These are phyloP conservation scores for Phytophthora cryptogea DNA, from an alignment of 352 stramenopile genomes.

Conservation along the genomic window DNA sequence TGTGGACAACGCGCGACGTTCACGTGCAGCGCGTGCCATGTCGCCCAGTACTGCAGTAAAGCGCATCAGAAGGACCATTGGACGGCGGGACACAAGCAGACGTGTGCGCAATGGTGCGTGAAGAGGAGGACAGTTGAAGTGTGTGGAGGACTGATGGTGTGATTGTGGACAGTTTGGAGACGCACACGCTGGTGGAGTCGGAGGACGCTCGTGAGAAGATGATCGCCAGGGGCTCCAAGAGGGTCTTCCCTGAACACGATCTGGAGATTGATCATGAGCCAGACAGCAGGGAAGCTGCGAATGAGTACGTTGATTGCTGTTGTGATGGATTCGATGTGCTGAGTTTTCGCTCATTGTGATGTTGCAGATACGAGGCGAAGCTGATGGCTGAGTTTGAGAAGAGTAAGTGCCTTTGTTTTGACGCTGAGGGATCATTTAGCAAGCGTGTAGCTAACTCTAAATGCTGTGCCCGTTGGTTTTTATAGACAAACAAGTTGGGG, in stretches of 20 bases:
- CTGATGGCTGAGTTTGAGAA: constrained; percentile 75
- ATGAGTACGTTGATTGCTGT: constrained; percentile 41
- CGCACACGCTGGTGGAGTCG: constrained; percentile 46
- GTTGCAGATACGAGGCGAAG: constrained; percentile 54
- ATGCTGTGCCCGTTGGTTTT: neutral
- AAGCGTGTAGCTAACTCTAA: neutral
- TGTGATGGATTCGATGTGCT: neutral
- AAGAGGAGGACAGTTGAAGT: neutral
- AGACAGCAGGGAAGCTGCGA: constrained; percentile 56
- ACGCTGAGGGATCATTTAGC: neutral
- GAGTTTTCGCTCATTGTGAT: constrained; percentile 14
- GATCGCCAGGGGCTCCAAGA: constrained; percentile 62
- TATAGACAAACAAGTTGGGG: constrained; percentile 20
- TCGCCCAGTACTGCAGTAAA: constrained; percentile 82
- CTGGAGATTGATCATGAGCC: constrained; percentile 84
- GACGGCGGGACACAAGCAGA: constrained; percentile 65
- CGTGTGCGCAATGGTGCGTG: constrained; percentile 61
- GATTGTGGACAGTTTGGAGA: constrained; percentile 33
- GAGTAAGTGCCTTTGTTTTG: constrained; percentile 32
- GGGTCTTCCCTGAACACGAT: constrained; percentile 74
- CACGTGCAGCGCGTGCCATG: constrained; percentile 73
- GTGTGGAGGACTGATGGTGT: neutral
- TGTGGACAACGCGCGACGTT: constrained; percentile 69
- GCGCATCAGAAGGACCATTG: constrained; percentile 83
- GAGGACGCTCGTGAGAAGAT: constrained; percentile 35